Conservation (phyloP, 345 rosid genomes). For the Pistacia atlantica region DNA sequence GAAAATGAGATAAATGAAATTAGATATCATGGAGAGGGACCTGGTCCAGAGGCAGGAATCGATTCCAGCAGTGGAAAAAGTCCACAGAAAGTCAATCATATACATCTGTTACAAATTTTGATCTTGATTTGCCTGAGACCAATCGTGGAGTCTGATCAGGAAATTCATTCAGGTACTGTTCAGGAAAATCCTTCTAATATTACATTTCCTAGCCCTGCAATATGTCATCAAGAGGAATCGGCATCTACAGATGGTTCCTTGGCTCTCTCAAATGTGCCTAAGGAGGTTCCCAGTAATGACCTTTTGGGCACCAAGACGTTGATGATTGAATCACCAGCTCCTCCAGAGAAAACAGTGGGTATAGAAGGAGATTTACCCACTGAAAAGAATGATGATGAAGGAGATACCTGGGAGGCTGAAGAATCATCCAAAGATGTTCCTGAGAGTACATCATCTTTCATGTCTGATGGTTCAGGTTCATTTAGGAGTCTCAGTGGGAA, state of each 20-base stretch:
- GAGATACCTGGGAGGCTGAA: constrained; percentile 69
- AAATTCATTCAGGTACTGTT: constrained; percentile 40
- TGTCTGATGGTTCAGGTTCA: constrained; percentile 81
- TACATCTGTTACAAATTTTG: constrained; percentile 38
- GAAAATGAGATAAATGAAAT: constrained; percentile 41
- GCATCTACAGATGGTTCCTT: constrained; percentile 9
- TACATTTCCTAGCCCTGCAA: constrained; percentile 30
- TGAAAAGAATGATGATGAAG: constrained; percentile 67
- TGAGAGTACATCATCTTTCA: constrained; percentile 45
- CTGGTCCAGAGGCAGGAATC: constrained; percentile 34
- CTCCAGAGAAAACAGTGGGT: constrained; percentile 55
- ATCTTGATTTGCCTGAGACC: constrained; percentile 52
- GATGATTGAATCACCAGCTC: constrained; percentile 40
- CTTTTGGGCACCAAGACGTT: constrained; percentile 36
- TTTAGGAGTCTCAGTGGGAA: constrained; percentile 78
- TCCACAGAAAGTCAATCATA: constrained; percentile 43
- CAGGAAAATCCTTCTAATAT: constrained; percentile 44
- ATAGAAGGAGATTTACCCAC: constrained; percentile 43
- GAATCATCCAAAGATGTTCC: constrained; percentile 54
- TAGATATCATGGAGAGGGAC: constrained; percentile 32
- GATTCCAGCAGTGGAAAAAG: constrained; percentile 28
- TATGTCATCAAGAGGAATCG: constrained; percentile 27
- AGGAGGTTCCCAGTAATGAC: constrained; percentile 43
- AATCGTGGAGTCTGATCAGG: constrained; percentile 56
- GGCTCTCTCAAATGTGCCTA: constrained; percentile 25